Percentiles rank a stretch among this genome's conserved stretches.
These are phyloP conservation scores for Phaseolus coccineus DNA, from an alignment of 331 rosid species.

Conservation along the genomic window DNA sequence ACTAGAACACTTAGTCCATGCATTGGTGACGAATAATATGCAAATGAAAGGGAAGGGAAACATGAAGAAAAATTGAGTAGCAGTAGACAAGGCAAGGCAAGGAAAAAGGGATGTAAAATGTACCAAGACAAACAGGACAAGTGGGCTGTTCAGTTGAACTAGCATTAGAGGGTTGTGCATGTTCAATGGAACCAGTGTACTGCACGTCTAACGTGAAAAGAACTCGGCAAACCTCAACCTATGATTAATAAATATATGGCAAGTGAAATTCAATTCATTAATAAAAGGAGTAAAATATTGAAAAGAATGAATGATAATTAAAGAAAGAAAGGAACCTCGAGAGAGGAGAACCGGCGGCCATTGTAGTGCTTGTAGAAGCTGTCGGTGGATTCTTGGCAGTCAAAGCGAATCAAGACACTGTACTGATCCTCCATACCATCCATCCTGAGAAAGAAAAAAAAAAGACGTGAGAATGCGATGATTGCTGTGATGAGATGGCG, in stretches of 20 bases:
- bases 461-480: neutral
- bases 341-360: conserved; percentile 76
- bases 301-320: neutral
- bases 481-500: neutral
- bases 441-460: conserved; percentile 49
- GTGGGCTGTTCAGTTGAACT: conserved; percentile 86
- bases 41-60: neutral
- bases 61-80: neutral
- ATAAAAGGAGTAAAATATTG: too few relatives aligned
- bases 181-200: conserved; percentile 88
- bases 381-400: conserved; percentile 76
- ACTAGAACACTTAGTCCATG: neutral
- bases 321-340: conserved; percentile 61
- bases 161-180: conserved; percentile 73
- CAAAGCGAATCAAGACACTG: conserved; percentile 82
- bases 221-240: conserved; percentile 85
- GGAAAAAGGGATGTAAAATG: neutral
- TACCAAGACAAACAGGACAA: conserved; percentile 97
- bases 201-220: conserved; percentile 87
- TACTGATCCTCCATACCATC: conserved; percentile 86
- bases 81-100: neutral
- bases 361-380: conserved; percentile 80
- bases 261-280: neutral
- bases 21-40: neutral
- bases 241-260: neutral